Percentiles rank a stretch among this genome's conserved stretches.
These are phyloP conservation scores for Anthracocystis panici-leucophaei DNA, from an alignment of 1,284 basidiomycete genomes.

Conservation along the genomic window DNA sequence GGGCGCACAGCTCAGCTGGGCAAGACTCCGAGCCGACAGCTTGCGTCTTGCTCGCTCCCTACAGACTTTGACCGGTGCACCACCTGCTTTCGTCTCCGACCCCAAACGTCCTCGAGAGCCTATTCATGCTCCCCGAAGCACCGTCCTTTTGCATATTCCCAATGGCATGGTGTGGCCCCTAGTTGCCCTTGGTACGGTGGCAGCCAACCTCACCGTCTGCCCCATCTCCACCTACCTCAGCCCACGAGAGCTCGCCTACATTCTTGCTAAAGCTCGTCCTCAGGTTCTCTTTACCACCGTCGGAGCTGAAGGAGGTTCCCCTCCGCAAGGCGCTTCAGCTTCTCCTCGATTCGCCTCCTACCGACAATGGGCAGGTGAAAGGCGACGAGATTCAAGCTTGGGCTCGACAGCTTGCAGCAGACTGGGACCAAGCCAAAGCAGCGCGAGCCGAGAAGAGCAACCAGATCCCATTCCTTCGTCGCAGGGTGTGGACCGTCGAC, in stretches of 20 bases:
- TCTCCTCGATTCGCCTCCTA: constrained; percentile 46
- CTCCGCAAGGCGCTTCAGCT: constrained; percentile 55
- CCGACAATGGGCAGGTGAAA: constrained; percentile 34
- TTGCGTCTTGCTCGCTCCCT: constrained; percentile 52
- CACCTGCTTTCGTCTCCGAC: constrained; percentile 26
- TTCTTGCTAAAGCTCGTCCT: constrained; percentile 68
- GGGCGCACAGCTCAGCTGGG: constrained; percentile 48
- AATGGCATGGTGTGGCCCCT: constrained; percentile 69
- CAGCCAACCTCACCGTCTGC: constrained; percentile 63
- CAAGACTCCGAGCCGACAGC: constrained; percentile 48
- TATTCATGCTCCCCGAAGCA: constrained; percentile 58
- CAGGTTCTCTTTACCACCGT: constrained; percentile 67
- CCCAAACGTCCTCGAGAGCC: constrained; percentile 24
- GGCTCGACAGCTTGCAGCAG: constrained; percentile 45
- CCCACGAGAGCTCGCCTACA: constrained; percentile 69
- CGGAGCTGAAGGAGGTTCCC: constrained; percentile 52
- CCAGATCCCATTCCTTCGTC: constrained; percentile 23
- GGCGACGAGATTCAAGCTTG: constrained; percentile 35
- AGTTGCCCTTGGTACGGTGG: constrained; percentile 67
- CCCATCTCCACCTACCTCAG: constrained; percentile 69
- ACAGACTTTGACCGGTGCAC: constrained; percentile 33
- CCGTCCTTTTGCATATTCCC: constrained; percentile 70
- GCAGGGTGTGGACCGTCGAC: constrained; percentile 56
- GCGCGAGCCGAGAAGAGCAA: constrained; percentile 45
- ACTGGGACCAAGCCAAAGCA: constrained; percentile 46